These are phyloP conservation scores for Nannochloropsis salina DNA, from an alignment of 108 stramenopile genomes.

Conservation along the genomic window DNA sequence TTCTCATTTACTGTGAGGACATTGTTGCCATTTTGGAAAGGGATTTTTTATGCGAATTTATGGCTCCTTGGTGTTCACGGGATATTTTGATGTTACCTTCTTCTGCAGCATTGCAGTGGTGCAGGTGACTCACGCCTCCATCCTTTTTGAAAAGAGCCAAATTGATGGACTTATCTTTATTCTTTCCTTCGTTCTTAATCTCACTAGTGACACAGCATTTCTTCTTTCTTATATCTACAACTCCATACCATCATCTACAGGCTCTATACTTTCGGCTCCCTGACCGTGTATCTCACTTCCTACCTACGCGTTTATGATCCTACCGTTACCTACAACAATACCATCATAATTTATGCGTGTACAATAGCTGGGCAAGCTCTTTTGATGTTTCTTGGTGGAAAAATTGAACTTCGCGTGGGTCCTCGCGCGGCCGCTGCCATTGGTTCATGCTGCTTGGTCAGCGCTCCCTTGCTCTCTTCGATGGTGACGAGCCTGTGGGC, in stretches of 20 bases:
- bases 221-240: too few relatives aligned
- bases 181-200: too few relatives aligned
- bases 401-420: background rate
- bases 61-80: too few relatives aligned
- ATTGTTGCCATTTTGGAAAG: too few relatives aligned
- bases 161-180: too few relatives aligned
- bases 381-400: constrained; percentile 2
- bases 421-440: background rate
- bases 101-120: too few relatives aligned
- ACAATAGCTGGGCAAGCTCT: background rate
- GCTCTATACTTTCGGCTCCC: constrained; percentile 12
- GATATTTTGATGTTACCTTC: too few relatives aligned
- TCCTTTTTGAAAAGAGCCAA: too few relatives aligned
- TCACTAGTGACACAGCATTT: too few relatives aligned
- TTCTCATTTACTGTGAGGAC: too few relatives aligned
- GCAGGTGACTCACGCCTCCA: too few relatives aligned
- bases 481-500: background rate
- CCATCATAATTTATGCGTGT: background rate
- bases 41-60: too few relatives aligned
- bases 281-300: background rate
- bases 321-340: background rate
- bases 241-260: background rate
- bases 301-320: constrained; percentile 6
- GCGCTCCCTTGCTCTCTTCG: background rate
- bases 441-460: background rate